Evolutionary conservation across 2,329 filamentous ascomycete species (phyloP), one percentile per base, ranked within the genome.

Genomic region (Colletotrichum navitas): DNA sequence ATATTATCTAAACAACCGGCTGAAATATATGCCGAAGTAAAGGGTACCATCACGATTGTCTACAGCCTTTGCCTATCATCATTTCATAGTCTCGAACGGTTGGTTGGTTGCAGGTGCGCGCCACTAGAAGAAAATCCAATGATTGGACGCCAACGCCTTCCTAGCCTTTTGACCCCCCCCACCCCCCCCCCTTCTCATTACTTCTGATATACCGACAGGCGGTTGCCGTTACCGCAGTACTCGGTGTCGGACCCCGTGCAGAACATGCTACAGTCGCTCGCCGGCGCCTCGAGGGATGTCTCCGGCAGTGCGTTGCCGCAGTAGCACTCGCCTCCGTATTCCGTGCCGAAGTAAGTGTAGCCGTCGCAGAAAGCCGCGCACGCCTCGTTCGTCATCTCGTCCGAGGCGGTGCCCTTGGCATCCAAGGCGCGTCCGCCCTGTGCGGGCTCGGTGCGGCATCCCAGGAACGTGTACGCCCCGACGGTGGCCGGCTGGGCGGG

Each of bases 141-240:
- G 18, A n/a, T 39, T 21, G 2, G n/a, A 51, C 21, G 12, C 29
- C 59, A 18, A 21, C 32, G 16, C 34, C 36, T 55, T 24, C 10
- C 39, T 16, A 3, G 29, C 14, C 24, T n/a, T 16, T 11, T 7
- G 5, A 26, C 16, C 16, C 16, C 18, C 39, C 45, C n/a, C n/a
- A n/a, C 16, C 16, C 18, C 39, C 45, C 16, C 16, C 16, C 18
- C 39, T 21, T 21, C 10, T 1, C n/a, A 16, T 68, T 39, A 72
- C 76, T 77, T 78, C 64, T 75, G 77, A 52, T 82, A 82, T 21
- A 82, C 75, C 7, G 77, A 79, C 74, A 86, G 70, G 68, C 83
- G 76, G 68, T 80, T 80, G 2, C 79, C 77, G 8, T 78, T 81
- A 26, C 84, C 84, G 66, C 84, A 86, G 66, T 78, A 81, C 76